These are phyloP conservation scores for Lagerstroemia speciosa DNA, from an alignment of 345 rosid species.

Conservation along the genomic window DNA sequence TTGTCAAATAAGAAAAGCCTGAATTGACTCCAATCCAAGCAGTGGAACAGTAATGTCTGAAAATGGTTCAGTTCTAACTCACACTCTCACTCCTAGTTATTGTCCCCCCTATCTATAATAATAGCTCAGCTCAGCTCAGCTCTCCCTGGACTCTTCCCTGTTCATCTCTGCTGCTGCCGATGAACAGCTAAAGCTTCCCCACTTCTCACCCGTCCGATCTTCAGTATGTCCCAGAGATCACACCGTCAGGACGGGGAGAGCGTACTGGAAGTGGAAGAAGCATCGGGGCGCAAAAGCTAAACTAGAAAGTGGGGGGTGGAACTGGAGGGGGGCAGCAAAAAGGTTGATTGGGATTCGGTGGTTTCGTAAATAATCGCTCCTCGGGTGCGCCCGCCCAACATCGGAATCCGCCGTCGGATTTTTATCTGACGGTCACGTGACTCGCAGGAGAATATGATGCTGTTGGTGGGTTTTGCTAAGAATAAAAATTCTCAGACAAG, in stretches of 20 bases:
- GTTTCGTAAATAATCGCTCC: background rate
- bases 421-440: background rate
- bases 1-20: too few species aligned
- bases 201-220: background rate
- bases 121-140: background rate
- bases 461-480: too few species aligned
- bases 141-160: background rate
- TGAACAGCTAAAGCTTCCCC: background rate
- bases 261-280: background rate
- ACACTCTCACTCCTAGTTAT: background rate
- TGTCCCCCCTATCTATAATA: background rate
- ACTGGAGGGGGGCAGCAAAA: background rate
- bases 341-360: background rate
- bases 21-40: background rate
- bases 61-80: background rate
- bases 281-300: background rate
- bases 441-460: too few species aligned
- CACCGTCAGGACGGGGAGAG: background rate
- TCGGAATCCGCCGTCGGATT: background rate
- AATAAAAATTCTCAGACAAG: too few species aligned
- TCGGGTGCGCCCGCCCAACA: constrained; percentile 1
- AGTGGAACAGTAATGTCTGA: background rate
- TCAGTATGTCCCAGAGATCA: background rate
- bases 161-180: background rate
- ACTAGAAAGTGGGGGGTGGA: background rate